These are phyloP conservation scores for Pseudocercospora macadamiae DNA, from an alignment of 2,329 filamentous ascomycete species.

Conservation along the genomic window DNA sequence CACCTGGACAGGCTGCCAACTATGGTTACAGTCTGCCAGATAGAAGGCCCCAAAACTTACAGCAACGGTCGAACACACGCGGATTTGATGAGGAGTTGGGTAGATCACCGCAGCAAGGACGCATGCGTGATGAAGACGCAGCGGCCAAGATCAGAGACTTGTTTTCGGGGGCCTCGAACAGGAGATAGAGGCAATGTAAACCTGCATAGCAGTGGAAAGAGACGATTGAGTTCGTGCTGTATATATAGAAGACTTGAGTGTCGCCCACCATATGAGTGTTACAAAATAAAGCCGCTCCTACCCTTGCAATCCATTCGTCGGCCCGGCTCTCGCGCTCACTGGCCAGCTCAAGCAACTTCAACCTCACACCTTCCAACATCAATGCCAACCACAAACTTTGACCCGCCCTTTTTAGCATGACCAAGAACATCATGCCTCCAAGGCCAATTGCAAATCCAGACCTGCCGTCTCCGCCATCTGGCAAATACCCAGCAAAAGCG, in stretches of 20 bases:
- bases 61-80: conserved; percentile 17
- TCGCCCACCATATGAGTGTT: no score
- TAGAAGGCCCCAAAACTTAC: conserved; percentile 11
- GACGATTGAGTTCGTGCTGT: not conserved
- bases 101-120: conserved; percentile 8
- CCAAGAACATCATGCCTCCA: conserved; percentile 24
- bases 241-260: not conserved
- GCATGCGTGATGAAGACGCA: conserved; percentile 1
- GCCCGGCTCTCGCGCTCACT: not conserved
- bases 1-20: conserved; percentile 25
- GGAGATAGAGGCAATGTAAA: not conserved
- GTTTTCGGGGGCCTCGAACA: not conserved
- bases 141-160: conserved; percentile 21
- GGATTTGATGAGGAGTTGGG: conserved; percentile 33
- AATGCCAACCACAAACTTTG: no score
- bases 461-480: conserved; percentile 41
- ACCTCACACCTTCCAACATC: not conserved
- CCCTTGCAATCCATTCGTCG: not conserved
- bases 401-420: no score
- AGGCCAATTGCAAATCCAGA: conserved; percentile 40
- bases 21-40: conserved; percentile 34
- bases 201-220: not conserved
- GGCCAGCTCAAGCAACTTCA: not conserved
- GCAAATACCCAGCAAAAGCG: conserved; percentile 78
- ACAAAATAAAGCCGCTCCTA: conserved; percentile 14